Base-by-base conservation (phyloP, 805 yeast species). In the Lachancea mirantina region DNA sequence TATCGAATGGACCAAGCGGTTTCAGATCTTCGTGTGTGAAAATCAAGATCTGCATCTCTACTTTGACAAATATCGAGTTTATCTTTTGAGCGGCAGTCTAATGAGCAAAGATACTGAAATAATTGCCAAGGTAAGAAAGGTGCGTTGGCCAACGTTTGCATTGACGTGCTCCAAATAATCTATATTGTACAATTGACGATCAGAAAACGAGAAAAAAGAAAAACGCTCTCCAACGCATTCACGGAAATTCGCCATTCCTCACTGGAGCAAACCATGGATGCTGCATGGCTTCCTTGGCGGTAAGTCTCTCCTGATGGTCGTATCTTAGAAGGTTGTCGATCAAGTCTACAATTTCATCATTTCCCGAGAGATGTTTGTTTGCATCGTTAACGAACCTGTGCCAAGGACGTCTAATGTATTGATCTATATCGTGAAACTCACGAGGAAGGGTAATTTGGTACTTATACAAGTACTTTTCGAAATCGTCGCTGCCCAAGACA, bases 321-420 rank as follows among this genome's bases (percentile, higher is more conserved):
- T 84, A 87, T 39, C 83, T 72, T 46, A 87, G 65, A 41, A 88
- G 64, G 47, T 77, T 72, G 55, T 84, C 95, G 42, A 87, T 73
- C 49, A 87, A 74, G 55, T 87, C 94, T 32, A 89, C 62, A 28
- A 83, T 79, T 37, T 83, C 92, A 13, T 74, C 74, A 43, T 73
- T 70, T 20, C 77, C 76, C 25, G 55, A 50, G 43, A 85, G 64
- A 49, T 76, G 76, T 52, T 68, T 70, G 59, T 87, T 89, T 23
- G 73, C 73, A 27, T 71, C 70, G 54, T 71, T 84, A 40, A 84
- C 69, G 50, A 87, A 87, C 30, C 80, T 59, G 19, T 62, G 63
- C 97, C 97, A 92, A n/a, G 94, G 89, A 55, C 78, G 80, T 48
- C 84, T 74, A 23, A 84, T 74, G 59, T 77, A 83, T 42, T 66